phyloP scores from a whole-genome alignment of 495 filamentous ascomycete species.

The Glonium stellatum region DNA sequence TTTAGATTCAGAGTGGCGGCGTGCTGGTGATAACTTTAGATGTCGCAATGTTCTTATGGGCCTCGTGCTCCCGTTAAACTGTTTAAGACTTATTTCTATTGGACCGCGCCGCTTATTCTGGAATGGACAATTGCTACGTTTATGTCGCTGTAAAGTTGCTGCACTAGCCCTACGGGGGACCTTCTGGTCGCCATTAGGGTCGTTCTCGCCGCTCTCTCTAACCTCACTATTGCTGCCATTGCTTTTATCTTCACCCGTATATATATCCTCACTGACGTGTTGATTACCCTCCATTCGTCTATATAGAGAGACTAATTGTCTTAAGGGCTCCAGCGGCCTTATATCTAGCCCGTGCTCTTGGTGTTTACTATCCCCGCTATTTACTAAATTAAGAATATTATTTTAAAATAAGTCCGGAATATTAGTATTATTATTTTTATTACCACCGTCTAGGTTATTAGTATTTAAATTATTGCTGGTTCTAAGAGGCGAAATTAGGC shows the following conservation, averaged over 20 bases:
- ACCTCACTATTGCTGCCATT: constrained; percentile 1
- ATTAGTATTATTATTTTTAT: constrained; percentile 1
- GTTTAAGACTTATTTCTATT: constrained; percentile 6
- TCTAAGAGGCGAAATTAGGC: constrained; percentile 1
- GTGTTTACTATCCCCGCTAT: not conserved
- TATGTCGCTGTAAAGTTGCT: constrained; percentile 9
- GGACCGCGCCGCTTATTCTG: not conserved
- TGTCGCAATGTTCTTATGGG: constrained; percentile 1
- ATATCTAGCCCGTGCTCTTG: not conserved
- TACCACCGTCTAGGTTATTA: constrained; percentile 3
- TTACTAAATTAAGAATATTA: constrained; percentile 3
- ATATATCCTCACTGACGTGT: not conserved
- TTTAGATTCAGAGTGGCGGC: not conserved
- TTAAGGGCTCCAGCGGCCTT: constrained; percentile 1
- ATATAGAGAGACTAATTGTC: constrained; percentile 6
- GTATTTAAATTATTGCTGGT: constrained; percentile 2
- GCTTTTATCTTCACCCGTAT: not conserved
- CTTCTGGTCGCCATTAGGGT: constrained; percentile 3
- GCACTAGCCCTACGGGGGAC: not conserved
- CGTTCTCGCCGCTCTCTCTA: constrained; percentile 9
- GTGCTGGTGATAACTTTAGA: constrained; percentile 4
- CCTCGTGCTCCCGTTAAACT: not conserved
- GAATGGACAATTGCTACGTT: constrained; percentile 5
- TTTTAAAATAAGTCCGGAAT: not conserved
- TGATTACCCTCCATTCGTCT: constrained; percentile 1